A percentile compares a stretch with the other conserved stretches of the same genome.
Evolutionary conservation across 306 rosid species (phyloP).

Genomic region (Corylus americana): DNA sequence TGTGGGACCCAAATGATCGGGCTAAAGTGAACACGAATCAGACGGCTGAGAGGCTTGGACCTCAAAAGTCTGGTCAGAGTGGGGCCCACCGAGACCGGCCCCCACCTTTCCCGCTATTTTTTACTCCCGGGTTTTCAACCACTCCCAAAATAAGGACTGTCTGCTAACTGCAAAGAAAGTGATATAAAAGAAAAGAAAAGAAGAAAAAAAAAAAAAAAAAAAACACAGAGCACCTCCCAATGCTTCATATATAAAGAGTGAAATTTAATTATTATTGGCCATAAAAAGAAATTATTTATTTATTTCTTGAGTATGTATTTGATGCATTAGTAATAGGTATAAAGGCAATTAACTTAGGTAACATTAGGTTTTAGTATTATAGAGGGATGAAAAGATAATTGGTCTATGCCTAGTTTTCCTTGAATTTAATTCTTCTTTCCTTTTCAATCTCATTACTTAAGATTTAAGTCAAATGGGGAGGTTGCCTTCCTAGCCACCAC

Average conservation of each 20-base stretch:
- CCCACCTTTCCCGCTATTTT: constrained; percentile 24
- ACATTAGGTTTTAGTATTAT: background rate
- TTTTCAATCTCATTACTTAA: background rate
- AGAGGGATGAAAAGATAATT: background rate
- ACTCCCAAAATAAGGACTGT: constrained; percentile 24
- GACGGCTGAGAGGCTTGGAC: constrained; percentile 5
- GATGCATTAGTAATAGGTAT: background rate
- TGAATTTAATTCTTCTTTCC: no score
- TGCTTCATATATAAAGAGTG: background rate
- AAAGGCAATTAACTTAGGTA: background rate
- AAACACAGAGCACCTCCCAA: no score
- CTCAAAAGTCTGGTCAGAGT: background rate
- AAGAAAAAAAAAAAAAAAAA: background rate
- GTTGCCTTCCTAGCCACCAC: no score
- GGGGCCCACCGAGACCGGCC: constrained; percentile 29
- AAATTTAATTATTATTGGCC: no score
- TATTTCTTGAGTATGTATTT: background rate
- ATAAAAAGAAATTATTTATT: background rate
- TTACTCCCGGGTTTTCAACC: constrained; percentile 21
- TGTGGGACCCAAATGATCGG: constrained; percentile 2
- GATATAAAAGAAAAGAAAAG: background rate
- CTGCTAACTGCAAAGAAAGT: constrained; percentile 12
- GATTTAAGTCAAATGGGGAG: no score
- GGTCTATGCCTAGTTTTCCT: background rate
- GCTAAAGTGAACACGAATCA: background rate